Evolutionary conservation across 148 eudicot species (phyloP), one percentile per base, ranked within the genome.

Genomic region (Heliamphora exappendiculata): DNA sequence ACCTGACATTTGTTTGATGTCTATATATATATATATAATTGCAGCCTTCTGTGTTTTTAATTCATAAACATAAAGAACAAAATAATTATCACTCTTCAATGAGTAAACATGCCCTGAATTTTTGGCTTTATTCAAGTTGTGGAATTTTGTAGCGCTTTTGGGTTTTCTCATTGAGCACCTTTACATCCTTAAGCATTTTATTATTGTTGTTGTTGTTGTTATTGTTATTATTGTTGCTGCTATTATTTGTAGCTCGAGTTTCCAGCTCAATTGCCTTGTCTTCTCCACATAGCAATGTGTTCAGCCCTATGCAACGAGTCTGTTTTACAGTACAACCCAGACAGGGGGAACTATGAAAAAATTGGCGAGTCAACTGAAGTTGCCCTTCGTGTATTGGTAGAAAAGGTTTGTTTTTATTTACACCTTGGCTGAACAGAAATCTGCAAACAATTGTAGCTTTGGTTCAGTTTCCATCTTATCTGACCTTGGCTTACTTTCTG

Each of bases 351-450:
- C 72, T 96, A 91, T 79, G 99, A 90, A 80, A 96, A 96, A 82
- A 96, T 96, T 78, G 99, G 99, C 50, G 99, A 96, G 75, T 91
- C 98, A 72, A 96, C 99, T 77, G 99, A 96, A 93, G 99, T 96
- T 42, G 98, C 99, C 24, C 99, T 96, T 79, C 99, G 98, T 72
- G 94, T 90, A 68, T 80, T 96, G 75, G 95, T 93, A 28, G 99
- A 96, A 88, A 96, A 96, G 97, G 99, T 91, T 70, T 41, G 75
- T 72, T 72, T 65, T 16, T 62, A 33, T 20, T 39, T 14, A 29
- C 51, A 74, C 24, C 39, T 28, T 80, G 67, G 33, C 57, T 67
- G 75, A 47, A 55, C 62, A 58, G 53, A 80, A 60, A 29, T 10
- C 50, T 20, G 37, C 50, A 34, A 37, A 34, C 60, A 26, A 59